Evolutionary conservation across 352 stramenopile genomes (phyloP), one percentile per base, ranked within the genome.

Genomic region (Phytophthora aleatoria): DNA sequence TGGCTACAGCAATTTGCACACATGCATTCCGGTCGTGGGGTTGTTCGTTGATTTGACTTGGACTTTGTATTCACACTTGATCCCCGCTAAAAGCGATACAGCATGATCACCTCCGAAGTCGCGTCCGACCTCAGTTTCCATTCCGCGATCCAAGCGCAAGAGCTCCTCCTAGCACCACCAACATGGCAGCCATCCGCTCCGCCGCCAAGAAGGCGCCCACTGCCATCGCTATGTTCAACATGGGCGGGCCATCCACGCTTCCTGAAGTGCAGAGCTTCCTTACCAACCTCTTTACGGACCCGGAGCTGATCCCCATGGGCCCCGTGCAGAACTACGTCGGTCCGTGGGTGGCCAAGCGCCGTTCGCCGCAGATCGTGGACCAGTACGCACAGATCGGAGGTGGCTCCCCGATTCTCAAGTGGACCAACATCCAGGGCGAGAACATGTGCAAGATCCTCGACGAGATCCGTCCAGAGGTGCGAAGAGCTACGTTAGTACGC

Each of bases 251-350:
- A 8, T 97, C 97, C 59, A 97, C 87, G 13, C 74, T 94, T 8
- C 74, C 95, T 38, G 96, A 99, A 67, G 97, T 99, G 38, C 90
- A 98, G 86, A 81, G 79, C 76, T 99, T 99, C 77, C 84, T 99
- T 44, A 99, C 97, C 61, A 99, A 99, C 77, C 86, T 99, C 38
- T 99, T 99, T 83, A 93, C 89, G 38, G 97, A 99, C 81, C 92
- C 95, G 5, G 97, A 99, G 72, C 99, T 99, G 71, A 99, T 99
- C 74, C 95, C 96, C 15, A 95, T 99, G 57, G 97, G 97, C 12
- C 70, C 70, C 7, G 64, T 96, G 47, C 87, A 99, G 62, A 64
- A 89, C 31, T 76, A 89, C 10, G 81, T 99, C 7, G 84, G 83
- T 9, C 81, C 79, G 4, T 89, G 81, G 57, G 68, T 95, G 57